Evolutionary conservation across 495 filamentous ascomycete genomes (phyloP).

Genomic region (Sordaria brevicollis): DNA sequence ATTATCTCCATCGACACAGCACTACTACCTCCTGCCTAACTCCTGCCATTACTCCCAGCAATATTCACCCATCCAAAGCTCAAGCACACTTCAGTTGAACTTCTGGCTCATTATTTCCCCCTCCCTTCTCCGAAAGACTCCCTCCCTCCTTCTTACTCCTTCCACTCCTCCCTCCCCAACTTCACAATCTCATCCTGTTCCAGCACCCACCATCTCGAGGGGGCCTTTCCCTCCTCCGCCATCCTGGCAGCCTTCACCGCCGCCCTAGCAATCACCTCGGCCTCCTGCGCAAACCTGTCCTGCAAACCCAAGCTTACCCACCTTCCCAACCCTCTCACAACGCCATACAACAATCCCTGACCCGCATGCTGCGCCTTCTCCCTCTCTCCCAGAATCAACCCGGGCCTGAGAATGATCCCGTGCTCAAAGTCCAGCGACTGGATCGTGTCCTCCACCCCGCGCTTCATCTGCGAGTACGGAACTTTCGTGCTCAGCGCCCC

Average conservation of each 20-base stretch:
- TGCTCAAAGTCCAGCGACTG: conserved; percentile 60
- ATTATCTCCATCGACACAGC: neutral
- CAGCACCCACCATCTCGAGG: conserved; percentile 37
- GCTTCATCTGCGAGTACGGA: conserved; percentile 66
- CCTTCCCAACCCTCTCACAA: conserved; percentile 45
- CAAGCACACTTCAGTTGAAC: neutral
- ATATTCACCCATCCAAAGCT: neutral
- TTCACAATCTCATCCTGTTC: conserved; percentile 37
- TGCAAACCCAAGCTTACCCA: conserved; percentile 33
- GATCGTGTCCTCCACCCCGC: conserved; percentile 68
- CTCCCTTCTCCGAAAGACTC: neutral
- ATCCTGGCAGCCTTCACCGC: conserved; percentile 48
- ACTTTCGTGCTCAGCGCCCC: conserved; percentile 22
- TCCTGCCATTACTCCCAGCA: neutral
- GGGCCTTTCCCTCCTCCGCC: conserved; percentile 36
- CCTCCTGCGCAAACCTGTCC: conserved; percentile 65
- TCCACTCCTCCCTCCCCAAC: conserved; percentile 36
- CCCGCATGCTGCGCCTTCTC: conserved; percentile 40
- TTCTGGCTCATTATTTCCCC: neutral
- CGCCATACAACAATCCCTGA: conserved; percentile 35
- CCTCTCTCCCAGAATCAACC: conserved; percentile 60
- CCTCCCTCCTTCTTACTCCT: conserved; percentile 4
- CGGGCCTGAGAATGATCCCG: conserved; percentile 64
- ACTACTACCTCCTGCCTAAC: neutral
- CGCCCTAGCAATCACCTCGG: conserved; percentile 61